Base-by-base conservation (phyloP, 345 rosid species). In the Conringia planisiliqua region DNA sequence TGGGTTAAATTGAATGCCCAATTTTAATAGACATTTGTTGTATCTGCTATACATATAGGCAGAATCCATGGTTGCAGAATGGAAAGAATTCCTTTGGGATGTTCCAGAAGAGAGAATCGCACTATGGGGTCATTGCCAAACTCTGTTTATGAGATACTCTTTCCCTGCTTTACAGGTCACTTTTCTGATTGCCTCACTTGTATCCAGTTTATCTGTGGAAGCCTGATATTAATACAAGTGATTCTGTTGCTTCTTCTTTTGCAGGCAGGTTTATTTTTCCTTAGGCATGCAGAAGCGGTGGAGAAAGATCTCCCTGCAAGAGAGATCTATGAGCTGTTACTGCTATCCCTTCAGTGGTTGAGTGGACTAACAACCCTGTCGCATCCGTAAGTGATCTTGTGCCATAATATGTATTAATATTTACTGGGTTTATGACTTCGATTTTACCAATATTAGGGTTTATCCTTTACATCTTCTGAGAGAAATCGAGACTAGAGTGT, bases 71-170 rank as follows among this genome's bases (percentile, higher is more conserved):
- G 98, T 90, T 70, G 95, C 92, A 36, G 99, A 92, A 85, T 95
- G 99, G 99, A 92, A 89, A 81, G 97, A 92, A 79, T 95, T 95
- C 83, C 99, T 95, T 48, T 95, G 99, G 99, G 99, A 95, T 86
- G 97, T 95, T 76, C 94, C 94, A 40, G 99, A 95, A 84, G 99
- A 95, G 83, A 90, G 98, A 86, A 88, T 92, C 79, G 93, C 98
- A 66, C 79, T 95, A 74, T 95, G 99, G 98, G 88, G 89, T 65
- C 99, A 95, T 77, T 95, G 99, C 80, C 99, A 95, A 84, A 87
- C 88, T 3, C 82, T 95, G 70, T 92, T 95, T 77, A 86, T 89
- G 68, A 83, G 98, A 88, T 85, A 87, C 80, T 84, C 97, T 69
- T 95, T 90, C 75, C 96, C 96, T 68, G 87, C 93, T 77, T 82